Conservation (phyloP, 116 monocot species). For the Zostera marina region DNA sequence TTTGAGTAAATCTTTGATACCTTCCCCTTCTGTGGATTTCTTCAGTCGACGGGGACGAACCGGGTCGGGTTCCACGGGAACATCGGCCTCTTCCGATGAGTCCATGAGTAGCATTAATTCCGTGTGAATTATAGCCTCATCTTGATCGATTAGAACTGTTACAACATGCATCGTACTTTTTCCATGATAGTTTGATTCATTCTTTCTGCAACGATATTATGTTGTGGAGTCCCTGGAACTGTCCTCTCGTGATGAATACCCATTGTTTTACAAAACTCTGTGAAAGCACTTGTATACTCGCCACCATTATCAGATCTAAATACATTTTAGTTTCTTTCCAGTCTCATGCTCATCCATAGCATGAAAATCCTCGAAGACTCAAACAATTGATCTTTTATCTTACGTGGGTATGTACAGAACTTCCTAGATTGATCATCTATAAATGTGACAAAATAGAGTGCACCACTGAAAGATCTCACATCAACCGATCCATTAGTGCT, state of each 20-base stretch:
- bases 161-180: conserved; percentile 8
- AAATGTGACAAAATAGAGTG: conserved; percentile 4
- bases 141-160: too few species aligned
- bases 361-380: conserved; percentile 8
- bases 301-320: conserved; percentile 11
- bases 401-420: conserved; percentile 2
- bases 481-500: conserved; percentile 1
- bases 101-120: too few species aligned
- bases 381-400: conserved; percentile 5
- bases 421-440: conserved; percentile 5
- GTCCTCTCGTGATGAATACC: conserved; percentile 6
- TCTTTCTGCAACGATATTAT: conserved; percentile 7
- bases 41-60: too few species aligned
- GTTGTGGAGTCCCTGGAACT: conserved; percentile 8
- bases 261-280: neutral
- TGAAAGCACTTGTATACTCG: conserved; percentile 6
- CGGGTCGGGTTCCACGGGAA: too few species aligned
- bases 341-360: neutral
- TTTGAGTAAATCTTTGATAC: too few species aligned
- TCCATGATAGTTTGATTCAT: conserved; percentile 19
- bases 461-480: neutral
- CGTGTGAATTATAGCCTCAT: too few species aligned
- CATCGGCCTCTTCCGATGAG: too few species aligned
- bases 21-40: too few species aligned
- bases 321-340: conserved; percentile 8